Percentiles rank a stretch among this genome's conserved stretches.
Conservation (phyloP, 148 eudicot genomes). For the Oxyria digyna region DNA sequence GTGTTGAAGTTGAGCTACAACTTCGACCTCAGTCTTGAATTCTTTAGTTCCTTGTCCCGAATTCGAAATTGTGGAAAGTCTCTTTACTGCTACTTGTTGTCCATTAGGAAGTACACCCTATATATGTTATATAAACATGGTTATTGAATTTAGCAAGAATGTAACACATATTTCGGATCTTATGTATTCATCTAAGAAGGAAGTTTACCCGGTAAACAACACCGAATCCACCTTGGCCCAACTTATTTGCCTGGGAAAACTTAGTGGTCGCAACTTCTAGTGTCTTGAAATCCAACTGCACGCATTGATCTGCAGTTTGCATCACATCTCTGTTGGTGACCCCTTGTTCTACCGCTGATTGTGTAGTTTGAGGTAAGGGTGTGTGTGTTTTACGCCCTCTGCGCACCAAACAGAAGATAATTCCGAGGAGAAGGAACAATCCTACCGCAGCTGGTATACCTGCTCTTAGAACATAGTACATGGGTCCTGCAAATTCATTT, state of each 20-base stretch:
- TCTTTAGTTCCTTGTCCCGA: slow-evolving; percentile 43
- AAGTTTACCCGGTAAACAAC: background rate
- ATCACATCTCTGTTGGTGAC: background rate
- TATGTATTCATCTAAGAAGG: no score
- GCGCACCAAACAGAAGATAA: background rate
- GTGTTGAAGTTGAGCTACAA: slow-evolving; percentile 41
- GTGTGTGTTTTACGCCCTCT: background rate
- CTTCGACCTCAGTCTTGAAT: slow-evolving; percentile 41
- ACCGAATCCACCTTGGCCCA: slow-evolving; percentile 1
- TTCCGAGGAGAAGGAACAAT: background rate
- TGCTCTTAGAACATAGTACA: background rate
- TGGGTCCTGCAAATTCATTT: no score
- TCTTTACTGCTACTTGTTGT: slow-evolving; percentile 26
- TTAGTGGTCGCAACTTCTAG: background rate
- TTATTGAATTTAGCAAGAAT: no score
- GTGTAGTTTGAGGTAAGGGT: background rate
- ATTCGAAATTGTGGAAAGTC: slow-evolving; percentile 32
- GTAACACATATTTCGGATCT: no score
- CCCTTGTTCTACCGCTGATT: background rate
- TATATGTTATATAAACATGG: background rate
- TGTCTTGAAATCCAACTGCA: background rate
- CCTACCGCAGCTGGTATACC: background rate
- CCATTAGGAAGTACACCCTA: slow-evolving; percentile 19
- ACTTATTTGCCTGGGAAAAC: background rate
- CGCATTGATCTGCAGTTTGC: background rate